These are phyloP conservation scores for Monotropa hypopitys DNA, from an alignment of 179 eudicot species.

Conservation along the genomic window DNA sequence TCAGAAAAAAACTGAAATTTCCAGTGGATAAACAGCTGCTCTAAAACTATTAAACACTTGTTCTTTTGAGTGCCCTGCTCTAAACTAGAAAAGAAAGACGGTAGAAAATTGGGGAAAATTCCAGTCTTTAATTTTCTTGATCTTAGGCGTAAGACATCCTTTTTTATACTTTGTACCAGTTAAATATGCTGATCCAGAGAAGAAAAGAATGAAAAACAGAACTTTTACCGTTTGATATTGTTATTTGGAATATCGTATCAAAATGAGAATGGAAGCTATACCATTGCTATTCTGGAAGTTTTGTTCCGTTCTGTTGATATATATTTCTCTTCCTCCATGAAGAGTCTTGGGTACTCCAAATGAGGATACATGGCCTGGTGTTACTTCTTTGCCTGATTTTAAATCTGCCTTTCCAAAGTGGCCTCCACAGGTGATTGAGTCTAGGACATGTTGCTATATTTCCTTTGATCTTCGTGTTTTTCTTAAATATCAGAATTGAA, in stretches of 20 bases:
- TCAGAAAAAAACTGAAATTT: background rate
- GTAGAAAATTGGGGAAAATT: background rate
- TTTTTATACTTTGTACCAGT: background rate
- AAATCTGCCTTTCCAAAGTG: conserved; percentile 81
- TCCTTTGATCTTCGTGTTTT: background rate
- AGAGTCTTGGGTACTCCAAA: conserved; percentile 88
- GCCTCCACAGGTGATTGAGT: conserved; percentile 55
- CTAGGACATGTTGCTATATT: background rate
- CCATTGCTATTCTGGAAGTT: background rate
- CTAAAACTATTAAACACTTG: background rate
- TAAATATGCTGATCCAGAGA: background rate
- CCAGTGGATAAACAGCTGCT: background rate
- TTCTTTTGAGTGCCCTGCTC: background rate
- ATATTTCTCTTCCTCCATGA: conserved; percentile 8
- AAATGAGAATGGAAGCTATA: background rate
- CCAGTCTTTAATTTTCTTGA: background rate
- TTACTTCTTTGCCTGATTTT: conserved; percentile 83
- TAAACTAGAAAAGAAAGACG: background rate
- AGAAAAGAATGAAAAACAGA: background rate
- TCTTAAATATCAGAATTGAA: background rate
- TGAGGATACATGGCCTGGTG: conserved; percentile 96
- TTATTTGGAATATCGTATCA: background rate
- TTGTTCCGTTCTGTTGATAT: background rate
- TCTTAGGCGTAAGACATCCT: background rate
- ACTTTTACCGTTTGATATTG: background rate